Evolutionary conservation across 2,329 filamentous ascomycete genomes (phyloP).

Genomic region (Cadophora gregata): DNA sequence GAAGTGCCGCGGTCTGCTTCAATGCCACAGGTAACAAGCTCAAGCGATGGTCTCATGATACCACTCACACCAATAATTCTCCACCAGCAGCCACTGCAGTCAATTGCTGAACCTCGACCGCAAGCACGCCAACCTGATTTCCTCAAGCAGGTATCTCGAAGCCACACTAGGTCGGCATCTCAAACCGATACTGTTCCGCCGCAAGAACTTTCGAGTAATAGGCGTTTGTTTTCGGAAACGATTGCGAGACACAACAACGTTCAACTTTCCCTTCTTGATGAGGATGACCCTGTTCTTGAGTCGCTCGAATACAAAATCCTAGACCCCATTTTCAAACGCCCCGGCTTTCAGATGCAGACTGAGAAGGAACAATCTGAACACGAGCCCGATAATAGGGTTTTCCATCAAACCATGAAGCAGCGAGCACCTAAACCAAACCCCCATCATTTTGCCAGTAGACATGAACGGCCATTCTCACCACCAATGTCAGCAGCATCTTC

Average conservation of each 20-base stretch:
- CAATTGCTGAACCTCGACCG: not conserved
- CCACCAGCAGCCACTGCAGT: constrained; percentile 2
- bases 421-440: constrained; percentile 23
- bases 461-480: constrained; percentile 3
- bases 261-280: constrained; percentile 19
- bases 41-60: constrained; percentile 4
- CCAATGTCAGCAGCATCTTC: not conserved
- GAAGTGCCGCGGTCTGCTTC: constrained; percentile 8
- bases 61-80: constrained; percentile 5
- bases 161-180: constrained; percentile 1
- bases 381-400: constrained; percentile 33
- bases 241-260: not conserved
- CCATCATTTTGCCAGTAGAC: constrained; percentile 20
- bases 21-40: not conserved
- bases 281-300: constrained; percentile 14
- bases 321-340: not conserved
- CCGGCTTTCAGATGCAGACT: not conserved
- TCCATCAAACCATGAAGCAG: constrained; percentile 40
- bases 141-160: not conserved
- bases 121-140: not conserved
- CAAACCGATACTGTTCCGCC: not conserved
- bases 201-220: not conserved
- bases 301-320: not conserved
- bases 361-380: constrained; percentile 22
- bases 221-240: not conserved